Conservation (phyloP, 2,329 filamentous ascomycete genomes). For the Microdochium bolleyi region DNA sequence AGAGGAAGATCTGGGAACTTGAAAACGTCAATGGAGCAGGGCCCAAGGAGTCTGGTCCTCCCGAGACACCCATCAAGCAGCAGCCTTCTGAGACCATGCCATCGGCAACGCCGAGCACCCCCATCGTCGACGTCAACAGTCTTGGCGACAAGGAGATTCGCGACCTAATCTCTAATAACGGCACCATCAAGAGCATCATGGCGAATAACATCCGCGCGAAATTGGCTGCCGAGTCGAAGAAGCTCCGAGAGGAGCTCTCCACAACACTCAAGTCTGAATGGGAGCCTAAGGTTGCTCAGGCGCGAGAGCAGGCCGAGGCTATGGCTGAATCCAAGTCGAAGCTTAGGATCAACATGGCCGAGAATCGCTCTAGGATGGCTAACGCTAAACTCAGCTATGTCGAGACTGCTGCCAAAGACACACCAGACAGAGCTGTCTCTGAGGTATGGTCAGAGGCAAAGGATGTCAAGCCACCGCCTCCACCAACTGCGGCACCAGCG, state of each 20-base stretch:
- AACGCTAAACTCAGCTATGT: conserved; percentile 71
- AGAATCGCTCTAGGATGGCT: conserved; percentile 57
- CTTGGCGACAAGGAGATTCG: conserved; percentile 48
- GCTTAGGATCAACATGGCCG: conserved; percentile 70
- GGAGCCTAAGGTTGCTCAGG: conserved; percentile 44
- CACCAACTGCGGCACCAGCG: conserved; percentile 10
- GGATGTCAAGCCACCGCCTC: conserved; percentile 42
- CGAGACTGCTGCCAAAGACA: conserved; percentile 74
- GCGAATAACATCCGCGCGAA: conserved; percentile 61
- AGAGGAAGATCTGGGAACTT: conserved; percentile 53
- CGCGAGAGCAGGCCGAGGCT: conserved; percentile 56
- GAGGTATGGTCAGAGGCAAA: conserved; percentile 86
- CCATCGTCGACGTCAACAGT: conserved; percentile 33
- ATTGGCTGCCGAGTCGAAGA: conserved; percentile 57
- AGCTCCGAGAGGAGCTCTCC: conserved; percentile 46
- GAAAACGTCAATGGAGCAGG: conserved; percentile 5
- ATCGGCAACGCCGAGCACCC: conserved; percentile 20
- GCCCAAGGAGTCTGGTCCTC: conserved; percentile 5
- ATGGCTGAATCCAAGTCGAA: conserved; percentile 69
- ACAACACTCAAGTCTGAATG: conserved; percentile 35
- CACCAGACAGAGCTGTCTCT: conserved; percentile 71
- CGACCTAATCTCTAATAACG: conserved; percentile 47
- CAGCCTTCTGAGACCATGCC: conserved; percentile 24
- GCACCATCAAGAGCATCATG: conserved; percentile 50
- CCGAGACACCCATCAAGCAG: conserved; percentile 32